Evolutionary conservation across 2,329 filamentous ascomycete species (phyloP), one percentile per base, ranked within the genome.

Genomic region (Colletotrichum melonis): DNA sequence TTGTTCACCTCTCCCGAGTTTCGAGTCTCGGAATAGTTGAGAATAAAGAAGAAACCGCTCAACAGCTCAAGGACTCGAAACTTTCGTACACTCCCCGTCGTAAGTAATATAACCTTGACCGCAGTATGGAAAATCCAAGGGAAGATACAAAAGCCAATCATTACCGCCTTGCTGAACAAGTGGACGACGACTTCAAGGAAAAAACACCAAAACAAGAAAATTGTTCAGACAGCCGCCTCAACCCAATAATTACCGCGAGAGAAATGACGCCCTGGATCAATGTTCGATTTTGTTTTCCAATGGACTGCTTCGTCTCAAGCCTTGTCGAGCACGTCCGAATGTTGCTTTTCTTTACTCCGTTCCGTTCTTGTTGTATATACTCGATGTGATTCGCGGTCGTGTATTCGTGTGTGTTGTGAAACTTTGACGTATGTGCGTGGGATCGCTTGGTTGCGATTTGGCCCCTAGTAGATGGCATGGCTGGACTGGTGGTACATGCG

Each of bases 81-180:
- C 42, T 57, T 67, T 74, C 68, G 16, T 74, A 74, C 71, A 74
- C 71, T 63, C 71, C 63, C 71, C 71, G n/a, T 16, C 24, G 22
- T 35, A 65, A 38, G 32, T 30, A 52, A 63, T 63, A 67, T 57
- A 72, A 32, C 38, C 49, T 62, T 28, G 35, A 24, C 49, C 28
- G n/a, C 55, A 28, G 55, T 52, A 16, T 55, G 24, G 38, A 38
- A 26, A 32, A 58, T 24, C n/a, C 22, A 71, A 72, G 54, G 35
- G 16, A 70, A 70, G 35, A 9, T 26, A 62, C 26, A 26, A 46
- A 26, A 46, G 8, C 19, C 55, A 12, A 22, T 22, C 42, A 9
- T 8, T 30, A 49, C 57, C 32, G 26, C 24, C 35, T 28, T 5
- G n/a, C 38, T 42, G 14, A 19, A 42, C 11, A 28, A 28, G 42